Conservation (phyloP, 1,139 yeast genomes). For the Yamadazyma triangularis region DNA sequence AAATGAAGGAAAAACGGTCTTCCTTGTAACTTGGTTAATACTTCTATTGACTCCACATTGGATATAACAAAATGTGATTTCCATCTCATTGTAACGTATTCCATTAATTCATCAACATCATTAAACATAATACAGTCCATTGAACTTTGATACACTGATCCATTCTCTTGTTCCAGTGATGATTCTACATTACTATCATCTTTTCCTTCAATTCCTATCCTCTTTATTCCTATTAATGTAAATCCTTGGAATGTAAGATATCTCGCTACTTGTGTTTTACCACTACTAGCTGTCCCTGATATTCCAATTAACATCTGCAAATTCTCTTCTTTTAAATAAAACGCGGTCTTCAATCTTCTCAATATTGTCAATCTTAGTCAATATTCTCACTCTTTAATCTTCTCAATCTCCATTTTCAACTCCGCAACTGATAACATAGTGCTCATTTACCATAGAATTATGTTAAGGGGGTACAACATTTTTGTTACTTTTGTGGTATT, state of each 20-base stretch:
- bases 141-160: slow-evolving; percentile 6
- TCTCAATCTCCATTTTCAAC: no score
- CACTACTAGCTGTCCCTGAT: slow-evolving; percentile 69
- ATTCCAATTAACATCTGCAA: slow-evolving; percentile 83
- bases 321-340: no score
- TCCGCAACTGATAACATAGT: no score
- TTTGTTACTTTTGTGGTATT: no score
- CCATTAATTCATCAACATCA: slow-evolving; percentile 44
- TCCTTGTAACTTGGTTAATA: slow-evolving; percentile 51
- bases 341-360: no score
- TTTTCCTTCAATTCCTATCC: not conserved
- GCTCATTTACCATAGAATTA: no score
- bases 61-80: slow-evolving; percentile 55
- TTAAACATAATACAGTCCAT: slow-evolving; percentile 20
- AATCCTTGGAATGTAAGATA: slow-evolving; percentile 60
- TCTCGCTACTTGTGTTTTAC: slow-evolving; percentile 60
- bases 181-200: slow-evolving; percentile 1
- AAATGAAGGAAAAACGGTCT: slow-evolving; percentile 86
- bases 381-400: no score
- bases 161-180: slow-evolving; percentile 1
- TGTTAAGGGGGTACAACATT: no score
- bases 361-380: no score
- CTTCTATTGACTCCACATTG: slow-evolving; percentile 39
- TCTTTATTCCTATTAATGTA: slow-evolving; percentile 21
- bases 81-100: slow-evolving; percentile 71